Base-by-base conservation (phyloP, 208 protist genomes). In the Wallacemonas collosoma region DNA sequence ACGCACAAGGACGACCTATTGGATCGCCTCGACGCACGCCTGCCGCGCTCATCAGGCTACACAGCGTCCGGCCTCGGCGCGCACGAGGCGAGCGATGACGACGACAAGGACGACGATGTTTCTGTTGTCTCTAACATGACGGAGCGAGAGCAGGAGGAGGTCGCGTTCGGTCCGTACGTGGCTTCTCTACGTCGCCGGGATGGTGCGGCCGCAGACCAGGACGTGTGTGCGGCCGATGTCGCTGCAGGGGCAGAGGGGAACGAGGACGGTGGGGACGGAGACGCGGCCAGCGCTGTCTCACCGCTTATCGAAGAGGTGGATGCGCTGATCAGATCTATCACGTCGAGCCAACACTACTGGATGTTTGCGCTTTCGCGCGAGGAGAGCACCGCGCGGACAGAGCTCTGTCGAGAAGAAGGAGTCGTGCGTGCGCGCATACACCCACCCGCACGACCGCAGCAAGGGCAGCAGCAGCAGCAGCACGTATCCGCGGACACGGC, bases 1-100 rank as follows among this genome's bases (percentile, higher is more conserved):
- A 39, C 41, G 40, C 60, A 65, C 60, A 65, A 65, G 60, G 41
- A 17, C n/a, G 60, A n/a, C 14, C 40, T 65, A 1, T 41, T 65
- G 5, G 60, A 65, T 4, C 60, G 43, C 8, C 60, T 65, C 12
- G 40, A 65, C 41, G 15, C 9, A 14, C 41, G 41, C 40, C 41
- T 65, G n/a, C 60, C 60, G 9, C 3, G 44, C n/a, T 65, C 60
- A 14, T 65, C 60, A 36, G 60, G 60, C 26, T 12, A 6, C 12
- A 3, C 60, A 6, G 41, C 15, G 15, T 17, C 6, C 15, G 17
- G 9, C 14, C 11, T n/a, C 5, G 11, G 9, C 40, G 35, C 68
- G 36, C 48, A 45, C 53, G 48, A 70, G 53, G 35, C 58, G 35
- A 58, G 51, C 68, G 58, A 72, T 43, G 70, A 63, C 61, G 78